phyloP scores from a whole-genome alignment of 1,139 yeast species.

The Debaryomycetaceae sp. region DNA sequence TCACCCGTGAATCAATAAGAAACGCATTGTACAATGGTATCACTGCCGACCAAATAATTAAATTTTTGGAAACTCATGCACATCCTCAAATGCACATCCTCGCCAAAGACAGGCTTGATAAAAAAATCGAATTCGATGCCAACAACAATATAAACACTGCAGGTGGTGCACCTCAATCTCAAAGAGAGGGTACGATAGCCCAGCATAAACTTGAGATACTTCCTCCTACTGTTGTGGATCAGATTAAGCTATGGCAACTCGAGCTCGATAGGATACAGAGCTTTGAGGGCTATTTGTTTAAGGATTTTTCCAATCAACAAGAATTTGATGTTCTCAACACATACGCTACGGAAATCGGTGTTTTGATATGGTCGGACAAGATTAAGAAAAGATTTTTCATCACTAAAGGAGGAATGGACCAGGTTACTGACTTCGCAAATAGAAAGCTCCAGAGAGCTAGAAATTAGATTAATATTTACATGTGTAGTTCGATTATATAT shows the following conservation, averaged over 20 bases:
- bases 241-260: constrained; percentile 91
- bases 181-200: constrained; percentile 21
- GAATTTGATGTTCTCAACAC: constrained; percentile 72
- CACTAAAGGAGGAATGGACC: constrained; percentile 82
- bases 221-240: constrained; percentile 96
- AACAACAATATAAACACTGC: constrained; percentile 56
- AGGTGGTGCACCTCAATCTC: constrained; percentile 38
- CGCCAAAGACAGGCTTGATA: constrained; percentile 66
- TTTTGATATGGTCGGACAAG: constrained; percentile 78
- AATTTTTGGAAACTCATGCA: constrained; percentile 87
- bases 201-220: constrained; percentile 58
- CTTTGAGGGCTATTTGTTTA: constrained; percentile 82
- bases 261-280: constrained; percentile 91
- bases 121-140: constrained; percentile 61
- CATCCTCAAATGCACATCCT: constrained; percentile 83
- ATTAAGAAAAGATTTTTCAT: constrained; percentile 72
- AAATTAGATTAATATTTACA: constrained; percentile 1
- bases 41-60: constrained; percentile 90
- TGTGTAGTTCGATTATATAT: neutral
- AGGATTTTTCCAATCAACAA: constrained; percentile 73
- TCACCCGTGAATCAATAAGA: constrained; percentile 88
- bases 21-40: constrained; percentile 84
- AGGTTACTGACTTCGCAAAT: constrained; percentile 82
- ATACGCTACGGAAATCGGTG: constrained; percentile 91
- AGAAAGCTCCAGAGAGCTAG: constrained; percentile 33